Percentiles rank a stretch among this genome's conserved stretches.
Evolutionary conservation across 495 filamentous ascomycete genomes (phyloP).

Genomic region (Penicillium canescens): DNA sequence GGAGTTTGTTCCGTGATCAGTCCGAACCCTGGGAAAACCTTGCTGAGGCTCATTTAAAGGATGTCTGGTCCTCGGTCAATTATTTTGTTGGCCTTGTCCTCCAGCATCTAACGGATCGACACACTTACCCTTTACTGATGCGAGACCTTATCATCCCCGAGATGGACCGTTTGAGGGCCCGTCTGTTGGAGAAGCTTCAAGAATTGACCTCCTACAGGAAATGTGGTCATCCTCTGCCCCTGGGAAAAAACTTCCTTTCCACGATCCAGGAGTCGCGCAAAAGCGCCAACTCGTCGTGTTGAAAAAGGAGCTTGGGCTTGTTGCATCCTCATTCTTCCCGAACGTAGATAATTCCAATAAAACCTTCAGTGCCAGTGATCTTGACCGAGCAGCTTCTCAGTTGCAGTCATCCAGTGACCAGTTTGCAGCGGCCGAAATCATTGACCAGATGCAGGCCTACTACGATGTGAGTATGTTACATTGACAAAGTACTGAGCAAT

Average conservation of each 20-base stretch:
- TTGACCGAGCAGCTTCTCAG: no score
- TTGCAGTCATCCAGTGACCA: constrained; percentile 11
- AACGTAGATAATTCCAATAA: no score
- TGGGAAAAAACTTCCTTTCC: constrained; percentile 39
- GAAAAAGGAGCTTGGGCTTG: background rate
- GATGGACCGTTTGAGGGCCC: constrained; percentile 32
- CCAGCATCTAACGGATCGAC: constrained; percentile 25
- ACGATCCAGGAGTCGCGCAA: constrained; percentile 26
- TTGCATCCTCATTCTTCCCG: no score
- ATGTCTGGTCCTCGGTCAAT: constrained; percentile 20
- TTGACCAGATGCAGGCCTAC: constrained; percentile 38
- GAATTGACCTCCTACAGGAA: constrained; percentile 43
- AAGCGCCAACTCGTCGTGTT: constrained; percentile 17
- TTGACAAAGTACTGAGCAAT: background rate
- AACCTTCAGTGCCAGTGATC: no score
- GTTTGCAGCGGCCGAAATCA: constrained; percentile 23
- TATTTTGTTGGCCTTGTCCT: constrained; percentile 33
- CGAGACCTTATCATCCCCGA: constrained; percentile 21
- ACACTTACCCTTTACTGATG: constrained; percentile 31
- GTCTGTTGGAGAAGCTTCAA: constrained; percentile 39
- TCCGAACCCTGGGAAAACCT: constrained; percentile 37
- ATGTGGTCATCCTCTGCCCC: constrained; percentile 44
- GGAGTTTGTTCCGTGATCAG: constrained; percentile 45
- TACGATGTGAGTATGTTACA: constrained; percentile 28
- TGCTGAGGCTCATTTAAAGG: constrained; percentile 23